Conservation (phyloP, 225 moss, liverwort and hornwort genomes). For the Polytrichum commune region DNA sequence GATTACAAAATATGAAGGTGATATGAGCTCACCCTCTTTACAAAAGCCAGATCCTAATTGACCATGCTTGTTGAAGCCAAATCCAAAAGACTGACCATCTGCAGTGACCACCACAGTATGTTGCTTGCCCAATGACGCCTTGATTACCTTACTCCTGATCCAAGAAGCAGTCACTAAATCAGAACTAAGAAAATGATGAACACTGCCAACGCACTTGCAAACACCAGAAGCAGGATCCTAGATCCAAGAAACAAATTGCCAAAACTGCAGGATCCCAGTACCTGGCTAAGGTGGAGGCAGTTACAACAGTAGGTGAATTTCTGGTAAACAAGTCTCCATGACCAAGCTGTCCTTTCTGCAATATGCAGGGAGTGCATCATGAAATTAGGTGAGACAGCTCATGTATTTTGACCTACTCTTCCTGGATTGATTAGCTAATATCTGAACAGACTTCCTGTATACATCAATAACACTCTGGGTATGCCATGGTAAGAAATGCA, state of each 20-base stretch:
- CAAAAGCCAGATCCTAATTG: slow-evolving; percentile 78
- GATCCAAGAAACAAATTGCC: too few relatives aligned
- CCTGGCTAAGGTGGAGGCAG: slow-evolving; percentile 65
- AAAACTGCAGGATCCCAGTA: slow-evolving; percentile 16
- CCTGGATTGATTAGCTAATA: too few relatives aligned
- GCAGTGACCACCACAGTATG: slow-evolving; percentile 74
- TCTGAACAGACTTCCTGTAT: too few relatives aligned
- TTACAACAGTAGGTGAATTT: slow-evolving; percentile 78
- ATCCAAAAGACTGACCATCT: slow-evolving; percentile 72
- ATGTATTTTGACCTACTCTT: too few relatives aligned
- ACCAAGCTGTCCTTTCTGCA: slow-evolving; percentile 88
- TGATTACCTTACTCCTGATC: slow-evolving; percentile 77
- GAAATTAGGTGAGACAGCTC: too few relatives aligned
- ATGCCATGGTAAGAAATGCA: too few relatives aligned
- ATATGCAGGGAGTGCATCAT: background rate
- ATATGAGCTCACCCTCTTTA: slow-evolving; percentile 71
- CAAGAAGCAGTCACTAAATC: slow-evolving; percentile 15
- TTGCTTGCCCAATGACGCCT: slow-evolving; percentile 76
- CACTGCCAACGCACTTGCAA: background rate
- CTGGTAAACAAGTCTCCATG: slow-evolving; percentile 75
- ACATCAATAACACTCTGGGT: too few relatives aligned
- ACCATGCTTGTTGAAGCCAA: slow-evolving; percentile 95
- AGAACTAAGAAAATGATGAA: background rate
- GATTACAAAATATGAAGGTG: background rate
- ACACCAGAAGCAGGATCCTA: background rate